phyloP scores from a whole-genome alignment of 768 basidiomycete genomes.

The Boletus sensibilis region DNA sequence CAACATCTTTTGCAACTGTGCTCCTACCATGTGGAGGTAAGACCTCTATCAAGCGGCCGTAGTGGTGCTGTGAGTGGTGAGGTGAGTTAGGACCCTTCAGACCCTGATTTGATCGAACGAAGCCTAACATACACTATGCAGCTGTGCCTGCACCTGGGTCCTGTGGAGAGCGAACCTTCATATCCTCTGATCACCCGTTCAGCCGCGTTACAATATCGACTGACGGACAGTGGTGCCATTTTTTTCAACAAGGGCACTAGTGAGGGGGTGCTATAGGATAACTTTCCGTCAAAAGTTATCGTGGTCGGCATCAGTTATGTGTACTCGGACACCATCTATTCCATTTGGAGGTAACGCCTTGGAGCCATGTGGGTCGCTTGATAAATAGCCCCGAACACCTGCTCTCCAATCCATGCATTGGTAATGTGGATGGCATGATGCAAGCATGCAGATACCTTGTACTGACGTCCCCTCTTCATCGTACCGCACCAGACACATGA shows the following conservation, averaged over 20 bases:
- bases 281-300: not conserved
- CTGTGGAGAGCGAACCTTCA: constrained; percentile 34
- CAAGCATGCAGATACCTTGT: not conserved
- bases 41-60: constrained; percentile 67
- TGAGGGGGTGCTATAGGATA: constrained; percentile 54
- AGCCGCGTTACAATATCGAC: constrained; percentile 64
- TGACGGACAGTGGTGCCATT: constrained; percentile 61
- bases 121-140: constrained; percentile 24
- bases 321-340: not conserved
- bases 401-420: not conserved
- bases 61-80: constrained; percentile 80
- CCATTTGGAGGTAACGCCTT: not conserved
- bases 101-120: not conserved
- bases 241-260: constrained; percentile 78
- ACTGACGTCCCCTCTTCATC: not conserved
- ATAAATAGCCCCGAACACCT: too few species aligned
- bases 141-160: constrained; percentile 64
- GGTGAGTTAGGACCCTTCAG: constrained; percentile 37
- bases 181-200: constrained; percentile 48
- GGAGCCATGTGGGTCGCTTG: not conserved
- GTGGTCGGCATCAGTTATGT: not conserved
- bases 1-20: constrained; percentile 59
- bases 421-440: not conserved
- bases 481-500: not conserved
- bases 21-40: constrained; percentile 69